Evolutionary conservation across 345 rosid genomes (phyloP).

Genomic region (Gossypium rotundifolium): DNA sequence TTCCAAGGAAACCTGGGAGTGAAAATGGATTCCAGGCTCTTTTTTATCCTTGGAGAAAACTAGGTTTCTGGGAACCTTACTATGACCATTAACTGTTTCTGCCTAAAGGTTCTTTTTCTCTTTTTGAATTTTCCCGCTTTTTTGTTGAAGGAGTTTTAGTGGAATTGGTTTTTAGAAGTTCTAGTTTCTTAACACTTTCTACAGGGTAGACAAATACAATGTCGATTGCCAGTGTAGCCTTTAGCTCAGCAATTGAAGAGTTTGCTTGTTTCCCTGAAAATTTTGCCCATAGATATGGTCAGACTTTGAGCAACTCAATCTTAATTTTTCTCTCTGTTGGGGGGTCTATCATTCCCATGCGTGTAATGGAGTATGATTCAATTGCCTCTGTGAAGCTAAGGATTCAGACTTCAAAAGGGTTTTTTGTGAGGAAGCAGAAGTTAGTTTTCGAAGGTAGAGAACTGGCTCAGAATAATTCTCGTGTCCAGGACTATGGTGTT

Average conservation of each 20-base stretch:
- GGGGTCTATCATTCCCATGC: slow-evolving; percentile 57
- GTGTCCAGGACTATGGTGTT: slow-evolving; percentile 47
- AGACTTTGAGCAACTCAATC: slow-evolving; percentile 36
- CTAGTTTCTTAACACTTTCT: neutral
- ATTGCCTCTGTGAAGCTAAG: slow-evolving; percentile 74
- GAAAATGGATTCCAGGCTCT: neutral
- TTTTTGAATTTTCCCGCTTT: neutral
- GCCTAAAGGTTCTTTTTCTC: neutral
- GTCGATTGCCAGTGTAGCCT: slow-evolving; percentile 57
- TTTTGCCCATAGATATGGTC: slow-evolving; percentile 23
- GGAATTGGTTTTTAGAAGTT: neutral
- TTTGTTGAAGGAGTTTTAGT: neutral
- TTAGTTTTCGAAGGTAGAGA: slow-evolving; percentile 62
- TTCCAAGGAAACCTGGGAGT: neutral
- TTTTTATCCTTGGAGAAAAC: neutral
- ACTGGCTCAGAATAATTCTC: slow-evolving; percentile 38
- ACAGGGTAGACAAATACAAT: slow-evolving; percentile 17
- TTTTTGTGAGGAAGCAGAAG: slow-evolving; percentile 60
- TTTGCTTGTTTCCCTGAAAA: slow-evolving; percentile 30
- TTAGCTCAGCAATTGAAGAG: slow-evolving; percentile 49
- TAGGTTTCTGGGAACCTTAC: slow-evolving; percentile 1
- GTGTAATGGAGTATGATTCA: slow-evolving; percentile 59
- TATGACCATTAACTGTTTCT: neutral
- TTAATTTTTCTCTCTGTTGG: slow-evolving; percentile 49
- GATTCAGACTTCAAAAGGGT: slow-evolving; percentile 59